Conservation (phyloP, 345 rosid genomes). For the Eucalyptus decipiens region DNA sequence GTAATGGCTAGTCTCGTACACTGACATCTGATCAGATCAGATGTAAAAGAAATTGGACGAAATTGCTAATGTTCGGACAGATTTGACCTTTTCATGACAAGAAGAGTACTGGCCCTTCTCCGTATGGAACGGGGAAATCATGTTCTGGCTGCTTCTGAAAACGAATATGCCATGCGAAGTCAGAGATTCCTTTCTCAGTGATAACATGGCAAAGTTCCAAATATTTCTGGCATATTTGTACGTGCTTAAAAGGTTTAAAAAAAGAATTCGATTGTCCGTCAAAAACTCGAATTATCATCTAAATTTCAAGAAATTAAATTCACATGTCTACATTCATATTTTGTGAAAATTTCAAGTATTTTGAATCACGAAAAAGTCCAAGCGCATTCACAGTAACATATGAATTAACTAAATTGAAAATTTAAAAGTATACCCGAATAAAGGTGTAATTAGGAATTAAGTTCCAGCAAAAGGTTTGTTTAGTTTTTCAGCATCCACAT, state of each 20-base stretch:
- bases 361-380: accelerated
- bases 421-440: background rate
- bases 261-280: background rate
- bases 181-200: background rate
- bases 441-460: background rate
- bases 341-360: background rate
- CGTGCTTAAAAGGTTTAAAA: too few relatives aligned
- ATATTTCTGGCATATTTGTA: background rate
- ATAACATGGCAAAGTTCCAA: background rate
- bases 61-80: background rate
- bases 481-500: background rate
- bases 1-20: background rate
- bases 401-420: background rate
- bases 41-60: background rate
- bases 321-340: accelerated
- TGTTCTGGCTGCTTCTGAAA: background rate
- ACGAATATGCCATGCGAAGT: background rate
- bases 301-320: background rate
- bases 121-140: background rate
- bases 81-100: background rate
- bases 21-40: background rate
- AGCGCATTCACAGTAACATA: background rate
- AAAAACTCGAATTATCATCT: background rate
- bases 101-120: background rate
- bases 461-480: background rate